Conservation (phyloP, 768 basidiomycete genomes). For the Mycena venus region DNA sequence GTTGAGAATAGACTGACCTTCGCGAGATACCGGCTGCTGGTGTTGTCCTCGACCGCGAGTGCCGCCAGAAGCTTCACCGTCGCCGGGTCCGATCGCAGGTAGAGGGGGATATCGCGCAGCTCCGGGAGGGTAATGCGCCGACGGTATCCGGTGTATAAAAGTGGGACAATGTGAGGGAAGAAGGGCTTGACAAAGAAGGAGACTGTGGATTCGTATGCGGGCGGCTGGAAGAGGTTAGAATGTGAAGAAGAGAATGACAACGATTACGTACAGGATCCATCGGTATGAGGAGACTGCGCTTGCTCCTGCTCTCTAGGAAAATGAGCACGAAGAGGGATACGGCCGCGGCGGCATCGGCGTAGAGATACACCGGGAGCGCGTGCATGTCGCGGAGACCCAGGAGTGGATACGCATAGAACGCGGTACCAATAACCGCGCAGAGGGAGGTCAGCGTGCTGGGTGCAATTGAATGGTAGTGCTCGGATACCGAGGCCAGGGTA, state of each 20-base stretch:
- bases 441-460: constrained; percentile 13
- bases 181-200: constrained; percentile 25
- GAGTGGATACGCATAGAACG: constrained; percentile 4
- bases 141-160: constrained; percentile 4
- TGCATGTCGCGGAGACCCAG: background rate
- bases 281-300: constrained; percentile 18
- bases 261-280: constrained; percentile 13
- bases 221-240: background rate
- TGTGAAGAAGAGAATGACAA: background rate
- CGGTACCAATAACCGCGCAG: background rate
- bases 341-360: background rate
- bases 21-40: background rate
- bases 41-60: constrained; percentile 14
- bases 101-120: constrained; percentile 15
- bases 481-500: constrained; percentile 1
- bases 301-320: constrained; percentile 19
- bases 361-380: background rate
- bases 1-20: background rate
- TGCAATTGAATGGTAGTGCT: constrained; percentile 23
- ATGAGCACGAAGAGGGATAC: constrained; percentile 9
- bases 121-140: constrained; percentile 19
- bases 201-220: constrained; percentile 23
- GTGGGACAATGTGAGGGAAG: constrained; percentile 21
- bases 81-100: constrained; percentile 20
- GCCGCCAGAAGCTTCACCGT: constrained; percentile 17